These are phyloP conservation scores for Alternaria sp. DNA, from an alignment of 2,329 filamentous ascomycete species.

Conservation along the genomic window DNA sequence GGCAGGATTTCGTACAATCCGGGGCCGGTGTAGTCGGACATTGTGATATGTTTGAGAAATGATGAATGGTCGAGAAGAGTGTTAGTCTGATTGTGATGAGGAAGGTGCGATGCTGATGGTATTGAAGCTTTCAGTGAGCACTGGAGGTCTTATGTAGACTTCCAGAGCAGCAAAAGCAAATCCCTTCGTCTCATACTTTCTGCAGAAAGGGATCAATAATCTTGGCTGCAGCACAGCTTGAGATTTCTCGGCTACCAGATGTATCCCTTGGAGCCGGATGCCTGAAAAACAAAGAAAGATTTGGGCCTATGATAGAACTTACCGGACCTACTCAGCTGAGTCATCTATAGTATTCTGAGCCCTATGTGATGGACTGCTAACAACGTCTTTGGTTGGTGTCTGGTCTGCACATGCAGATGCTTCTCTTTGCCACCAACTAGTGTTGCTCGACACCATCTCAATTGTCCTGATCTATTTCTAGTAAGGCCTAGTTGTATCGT, in stretches of 20 bases:
- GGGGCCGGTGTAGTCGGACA: conserved; percentile 7
- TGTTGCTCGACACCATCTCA: background rate
- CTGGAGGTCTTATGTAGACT: background rate
- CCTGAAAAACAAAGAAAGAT: background rate
- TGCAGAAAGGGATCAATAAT: background rate
- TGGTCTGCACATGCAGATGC: background rate
- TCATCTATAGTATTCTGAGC: background rate
- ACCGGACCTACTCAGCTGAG: background rate
- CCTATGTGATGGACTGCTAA: background rate
- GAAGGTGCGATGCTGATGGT: background rate
- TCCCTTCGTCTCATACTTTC: background rate
- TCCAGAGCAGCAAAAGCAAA: background rate
- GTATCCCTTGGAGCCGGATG: background rate
- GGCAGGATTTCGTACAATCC: conserved; percentile 2
- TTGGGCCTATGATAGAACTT: background rate
- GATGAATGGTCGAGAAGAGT: background rate
- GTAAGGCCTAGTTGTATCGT: background rate
- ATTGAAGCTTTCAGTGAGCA: too few relatives aligned
- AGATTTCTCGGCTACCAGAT: background rate
- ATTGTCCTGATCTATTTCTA: background rate
- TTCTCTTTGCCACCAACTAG: background rate
- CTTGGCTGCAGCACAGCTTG: background rate
- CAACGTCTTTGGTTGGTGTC: background rate
- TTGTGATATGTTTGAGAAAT: background rate
- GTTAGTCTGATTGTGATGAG: too few relatives aligned